These are phyloP conservation scores for Parachaetomium inaequale DNA, from an alignment of 495 filamentous ascomycete genomes.

Conservation along the genomic window DNA sequence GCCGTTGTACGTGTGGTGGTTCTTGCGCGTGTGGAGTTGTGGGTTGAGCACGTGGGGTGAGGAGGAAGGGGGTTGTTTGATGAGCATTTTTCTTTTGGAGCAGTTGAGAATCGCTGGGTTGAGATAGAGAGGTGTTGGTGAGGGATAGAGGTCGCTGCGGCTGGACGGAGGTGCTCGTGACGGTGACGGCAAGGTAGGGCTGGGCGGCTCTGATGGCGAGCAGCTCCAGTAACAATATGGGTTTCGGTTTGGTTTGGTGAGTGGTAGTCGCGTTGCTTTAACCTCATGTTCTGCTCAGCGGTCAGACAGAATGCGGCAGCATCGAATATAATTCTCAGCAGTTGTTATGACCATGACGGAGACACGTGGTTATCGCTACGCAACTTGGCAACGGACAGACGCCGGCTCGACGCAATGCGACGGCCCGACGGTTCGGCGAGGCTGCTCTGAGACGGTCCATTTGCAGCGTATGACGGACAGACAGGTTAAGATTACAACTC, in stretches of 20 bases:
- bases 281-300: background rate
- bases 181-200: no score
- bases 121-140: background rate
- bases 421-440: background rate
- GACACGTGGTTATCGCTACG: background rate
- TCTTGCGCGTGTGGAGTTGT: conserved; percentile 30
- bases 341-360: background rate
- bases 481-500: background rate
- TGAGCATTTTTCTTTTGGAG: background rate
- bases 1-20: conserved; percentile 35
- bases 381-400: background rate
- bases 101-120: background rate
- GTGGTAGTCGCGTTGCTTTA: background rate
- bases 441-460: background rate
- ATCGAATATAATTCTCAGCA: background rate
- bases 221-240: background rate
- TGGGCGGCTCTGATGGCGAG: no score
- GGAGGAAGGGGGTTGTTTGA: background rate
- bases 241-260: background rate
- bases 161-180: no score
- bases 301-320: background rate
- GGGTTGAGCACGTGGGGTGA: conserved; percentile 19
- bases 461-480: background rate
- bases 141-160: background rate
- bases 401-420: background rate